phyloP scores from a whole-genome alignment of 352 stramenopile genomes.

The Halophytophthora polymorphica region DNA sequence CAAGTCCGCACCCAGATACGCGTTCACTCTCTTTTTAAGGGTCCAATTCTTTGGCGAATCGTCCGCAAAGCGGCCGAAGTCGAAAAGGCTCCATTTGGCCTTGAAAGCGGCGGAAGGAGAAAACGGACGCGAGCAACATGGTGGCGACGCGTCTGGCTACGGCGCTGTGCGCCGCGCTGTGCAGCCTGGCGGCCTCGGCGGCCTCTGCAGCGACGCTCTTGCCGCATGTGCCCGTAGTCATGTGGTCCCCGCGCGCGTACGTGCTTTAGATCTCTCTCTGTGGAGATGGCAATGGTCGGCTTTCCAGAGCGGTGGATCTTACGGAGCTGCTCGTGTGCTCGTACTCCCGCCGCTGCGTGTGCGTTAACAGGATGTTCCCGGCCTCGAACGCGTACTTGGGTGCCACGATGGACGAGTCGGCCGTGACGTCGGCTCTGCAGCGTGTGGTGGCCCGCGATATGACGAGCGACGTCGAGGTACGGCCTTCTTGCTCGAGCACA shows the following conservation, averaged over 20 bases:
- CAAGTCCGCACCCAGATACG: too few relatives aligned
- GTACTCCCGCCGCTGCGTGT: background rate
- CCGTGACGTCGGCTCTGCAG: constrained; percentile 32
- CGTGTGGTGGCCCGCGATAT: constrained; percentile 22
- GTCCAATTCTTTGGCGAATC: too few relatives aligned
- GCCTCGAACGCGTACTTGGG: constrained; percentile 42
- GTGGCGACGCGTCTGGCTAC: constrained; percentile 14
- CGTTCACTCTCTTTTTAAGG: too few relatives aligned
- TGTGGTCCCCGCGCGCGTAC: constrained; percentile 69
- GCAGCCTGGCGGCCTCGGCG: constrained; percentile 19
- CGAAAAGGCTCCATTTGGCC: background rate
- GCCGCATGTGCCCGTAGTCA: constrained; percentile 52
- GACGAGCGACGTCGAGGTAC: constrained; percentile 37
- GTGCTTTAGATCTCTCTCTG: constrained; percentile 12
- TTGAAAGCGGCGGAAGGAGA: constrained; percentile 16
- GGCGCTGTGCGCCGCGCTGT: constrained; percentile 20
- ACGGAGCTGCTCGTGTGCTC: constrained; percentile 2
- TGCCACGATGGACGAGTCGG: constrained; percentile 38
- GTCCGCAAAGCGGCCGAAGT: background rate
- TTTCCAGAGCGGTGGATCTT: constrained; percentile 2
- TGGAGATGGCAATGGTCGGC: background rate
- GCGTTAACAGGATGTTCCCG: constrained; percentile 48
- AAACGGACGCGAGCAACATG: constrained; percentile 23
- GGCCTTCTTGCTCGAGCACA: constrained; percentile 1
- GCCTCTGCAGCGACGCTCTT: constrained; percentile 26